Percentiles rank a stretch among this genome's conserved stretches.
phyloP scores from a whole-genome alignment of 176 grass and related monocot species.

The Zizania latifolia region DNA sequence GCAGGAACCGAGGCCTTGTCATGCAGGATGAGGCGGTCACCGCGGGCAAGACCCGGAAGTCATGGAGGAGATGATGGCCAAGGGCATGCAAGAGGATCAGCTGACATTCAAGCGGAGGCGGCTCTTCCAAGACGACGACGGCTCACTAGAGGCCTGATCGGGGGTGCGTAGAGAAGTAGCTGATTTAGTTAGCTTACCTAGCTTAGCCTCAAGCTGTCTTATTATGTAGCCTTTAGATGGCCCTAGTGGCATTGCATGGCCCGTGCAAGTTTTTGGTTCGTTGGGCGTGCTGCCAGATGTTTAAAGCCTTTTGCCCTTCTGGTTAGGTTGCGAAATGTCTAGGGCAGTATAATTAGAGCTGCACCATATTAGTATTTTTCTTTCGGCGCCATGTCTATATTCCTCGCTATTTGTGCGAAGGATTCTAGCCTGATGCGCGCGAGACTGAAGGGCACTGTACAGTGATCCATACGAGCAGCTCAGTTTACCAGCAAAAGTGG shows the following conservation, averaged over 20 bases:
- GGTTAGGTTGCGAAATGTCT: too few species aligned
- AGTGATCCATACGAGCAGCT: too few species aligned
- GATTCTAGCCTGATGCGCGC: too few species aligned
- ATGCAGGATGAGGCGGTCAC: conserved; percentile 23
- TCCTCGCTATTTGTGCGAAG: too few species aligned
- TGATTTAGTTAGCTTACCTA: background rate
- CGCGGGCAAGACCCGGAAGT: background rate
- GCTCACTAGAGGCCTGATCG: too few species aligned
- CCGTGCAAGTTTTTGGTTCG: background rate
- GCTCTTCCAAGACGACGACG: conserved; percentile 16
- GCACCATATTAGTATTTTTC: too few species aligned
- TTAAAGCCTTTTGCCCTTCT: background rate
- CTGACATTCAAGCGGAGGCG: conserved; percentile 37
- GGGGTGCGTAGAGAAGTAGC: background rate
- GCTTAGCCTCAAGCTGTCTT: background rate
- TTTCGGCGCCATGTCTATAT: too few species aligned
- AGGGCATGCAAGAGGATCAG: conserved; percentile 3
- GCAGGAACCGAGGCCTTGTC: conserved; percentile 55
- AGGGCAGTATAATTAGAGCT: too few species aligned
- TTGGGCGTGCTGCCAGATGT: background rate
- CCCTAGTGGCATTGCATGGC: background rate
- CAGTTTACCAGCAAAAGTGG: too few species aligned
- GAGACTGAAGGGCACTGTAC: too few species aligned
- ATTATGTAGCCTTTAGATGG: background rate
- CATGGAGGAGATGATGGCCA: background rate